Evolutionary conservation across 148 eudicot genomes (phyloP).

Genomic region (Fallopia convolvulus): DNA sequence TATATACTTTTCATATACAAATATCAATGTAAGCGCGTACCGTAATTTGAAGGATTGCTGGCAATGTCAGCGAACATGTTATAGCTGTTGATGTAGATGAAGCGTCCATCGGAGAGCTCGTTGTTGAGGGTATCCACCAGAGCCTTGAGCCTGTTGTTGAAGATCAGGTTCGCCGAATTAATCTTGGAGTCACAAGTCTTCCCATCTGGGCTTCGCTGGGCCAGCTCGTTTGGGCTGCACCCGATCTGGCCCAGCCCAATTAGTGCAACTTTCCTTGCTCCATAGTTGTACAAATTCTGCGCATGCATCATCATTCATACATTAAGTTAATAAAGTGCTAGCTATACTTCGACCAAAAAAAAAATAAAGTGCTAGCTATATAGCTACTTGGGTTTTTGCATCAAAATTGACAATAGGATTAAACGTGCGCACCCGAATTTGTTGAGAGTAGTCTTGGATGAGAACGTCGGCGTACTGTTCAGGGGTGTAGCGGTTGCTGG

Average conservation of each 20-base stretch:
- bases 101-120: slow-evolving; percentile 27
- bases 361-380: background rate
- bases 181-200: slow-evolving; percentile 36
- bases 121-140: slow-evolving; percentile 34
- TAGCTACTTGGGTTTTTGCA: background rate
- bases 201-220: slow-evolving; percentile 71
- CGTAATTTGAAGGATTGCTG: slow-evolving; percentile 23
- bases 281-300: slow-evolving; percentile 46
- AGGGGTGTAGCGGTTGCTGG: slow-evolving; percentile 38
- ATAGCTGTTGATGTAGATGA: slow-evolving; percentile 40
- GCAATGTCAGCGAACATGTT: slow-evolving; percentile 30
- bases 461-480: slow-evolving; percentile 45
- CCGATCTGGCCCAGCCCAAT: slow-evolving; percentile 51
- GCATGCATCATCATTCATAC: background rate
- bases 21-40: background rate
- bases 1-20: too few relatives aligned
- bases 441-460: slow-evolving; percentile 39
- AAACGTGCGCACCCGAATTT: slow-evolving; percentile 37
- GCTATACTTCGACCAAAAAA: too few relatives aligned
- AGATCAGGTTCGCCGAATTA: slow-evolving; percentile 34
- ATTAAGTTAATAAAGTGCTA: background rate
- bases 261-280: slow-evolving; percentile 46
- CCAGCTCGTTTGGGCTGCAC: slow-evolving; percentile 71
- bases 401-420: background rate
- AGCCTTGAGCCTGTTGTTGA: slow-evolving; percentile 30